Evolutionary conservation across 768 basidiomycete species (phyloP).

Genomic region (Lentinula lateritia): DNA sequence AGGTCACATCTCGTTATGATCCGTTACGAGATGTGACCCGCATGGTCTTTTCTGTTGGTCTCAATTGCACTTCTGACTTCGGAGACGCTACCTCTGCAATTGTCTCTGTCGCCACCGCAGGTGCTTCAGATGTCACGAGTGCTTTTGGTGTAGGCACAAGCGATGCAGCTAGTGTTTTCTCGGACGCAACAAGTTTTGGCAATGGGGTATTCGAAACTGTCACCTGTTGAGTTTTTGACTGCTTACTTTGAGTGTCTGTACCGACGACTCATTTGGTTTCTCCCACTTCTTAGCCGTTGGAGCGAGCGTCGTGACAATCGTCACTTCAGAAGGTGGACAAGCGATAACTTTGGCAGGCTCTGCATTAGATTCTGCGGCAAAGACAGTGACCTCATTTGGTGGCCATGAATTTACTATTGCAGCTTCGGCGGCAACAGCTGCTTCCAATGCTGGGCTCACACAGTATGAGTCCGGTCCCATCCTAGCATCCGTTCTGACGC

Average conservation of each 20-base stretch:
- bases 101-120: slow-evolving; percentile 11
- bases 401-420: slow-evolving; percentile 51
- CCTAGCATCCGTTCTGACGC: slow-evolving; percentile 20
- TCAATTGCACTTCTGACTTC: slow-evolving; percentile 4
- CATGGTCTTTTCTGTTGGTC: too few species aligned
- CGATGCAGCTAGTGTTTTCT: slow-evolving; percentile 10
- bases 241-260: slow-evolving; percentile 11
- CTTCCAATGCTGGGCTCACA: neutral
- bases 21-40: too few species aligned
- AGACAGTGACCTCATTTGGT: slow-evolving; percentile 41
- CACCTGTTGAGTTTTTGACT: slow-evolving; percentile 27
- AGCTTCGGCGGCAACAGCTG: slow-evolving; percentile 22
- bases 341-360: slow-evolving; percentile 53
- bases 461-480: neutral
- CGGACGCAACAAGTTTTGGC: slow-evolving; percentile 18
- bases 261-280: slow-evolving; percentile 8
- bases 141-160: slow-evolving; percentile 2
- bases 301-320: slow-evolving; percentile 46
- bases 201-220: slow-evolving; percentile 30
- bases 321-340: slow-evolving; percentile 53
- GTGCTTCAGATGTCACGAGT: slow-evolving; percentile 14
- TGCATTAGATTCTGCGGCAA: slow-evolving; percentile 36
- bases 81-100: slow-evolving; percentile 10
- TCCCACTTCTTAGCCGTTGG: slow-evolving; percentile 36
- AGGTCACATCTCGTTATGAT: too few species aligned